phyloP scores from a whole-genome alignment of 768 basidiomycete species.

The Stropharia rugosoannulata region DNA sequence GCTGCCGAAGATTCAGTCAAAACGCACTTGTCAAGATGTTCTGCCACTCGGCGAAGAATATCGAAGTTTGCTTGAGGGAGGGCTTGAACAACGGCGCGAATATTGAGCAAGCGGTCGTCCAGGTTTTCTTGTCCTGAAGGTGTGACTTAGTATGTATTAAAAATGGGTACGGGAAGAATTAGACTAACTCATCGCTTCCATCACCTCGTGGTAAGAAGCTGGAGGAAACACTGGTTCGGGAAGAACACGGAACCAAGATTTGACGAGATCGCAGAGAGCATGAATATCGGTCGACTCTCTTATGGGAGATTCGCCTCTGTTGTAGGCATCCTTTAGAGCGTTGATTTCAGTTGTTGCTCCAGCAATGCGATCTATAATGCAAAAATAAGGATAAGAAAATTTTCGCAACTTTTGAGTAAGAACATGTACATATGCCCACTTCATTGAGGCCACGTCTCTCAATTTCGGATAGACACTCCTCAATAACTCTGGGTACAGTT shows the following conservation, averaged over 20 bases:
- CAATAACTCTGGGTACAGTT: conserved; percentile 63
- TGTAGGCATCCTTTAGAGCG: conserved; percentile 70
- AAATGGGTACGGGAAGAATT: conserved; percentile 6
- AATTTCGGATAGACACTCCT: conserved; percentile 66
- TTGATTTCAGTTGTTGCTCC: conserved; percentile 73
- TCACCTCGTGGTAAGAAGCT: conserved; percentile 62
- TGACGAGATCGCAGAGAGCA: conserved; percentile 80
- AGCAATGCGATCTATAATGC: conserved; percentile 69
- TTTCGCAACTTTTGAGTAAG: not conserved
- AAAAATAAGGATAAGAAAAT: not conserved
- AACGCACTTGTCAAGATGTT: conserved; percentile 76
- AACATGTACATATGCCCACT: conserved; percentile 75
- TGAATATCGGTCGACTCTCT: conserved; percentile 68
- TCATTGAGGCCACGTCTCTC: conserved; percentile 76
- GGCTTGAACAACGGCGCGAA: conserved; percentile 65
- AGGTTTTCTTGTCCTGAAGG: conserved; percentile 66
- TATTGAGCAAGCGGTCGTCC: conserved; percentile 59
- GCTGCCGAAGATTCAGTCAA: not conserved
- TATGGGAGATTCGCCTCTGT: conserved; percentile 68
- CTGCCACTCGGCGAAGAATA: conserved; percentile 73
- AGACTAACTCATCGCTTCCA: conserved; percentile 67
- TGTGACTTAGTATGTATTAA: not conserved
- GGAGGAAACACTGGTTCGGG: conserved; percentile 81
- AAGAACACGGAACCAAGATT: conserved; percentile 82
- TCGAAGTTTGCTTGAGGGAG: conserved; percentile 77